Evolutionary conservation across 179 eudicot species (phyloP), one percentile per base, ranked within the genome.

Genomic region (Silene vulgaris): DNA sequence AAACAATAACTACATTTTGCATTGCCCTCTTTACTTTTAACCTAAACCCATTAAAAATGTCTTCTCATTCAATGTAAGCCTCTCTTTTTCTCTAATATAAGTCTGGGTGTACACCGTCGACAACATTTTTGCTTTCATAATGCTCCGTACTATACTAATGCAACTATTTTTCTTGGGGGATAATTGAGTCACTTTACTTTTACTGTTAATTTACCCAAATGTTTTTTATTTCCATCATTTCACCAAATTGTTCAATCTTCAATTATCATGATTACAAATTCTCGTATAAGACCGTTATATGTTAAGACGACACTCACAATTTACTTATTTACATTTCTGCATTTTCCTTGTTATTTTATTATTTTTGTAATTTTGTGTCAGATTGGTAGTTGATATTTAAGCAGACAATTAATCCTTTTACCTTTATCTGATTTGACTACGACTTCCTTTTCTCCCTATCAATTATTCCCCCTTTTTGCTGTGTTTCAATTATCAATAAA

Each of bases 321-420:
- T 23, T 1, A 23, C 26, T 23, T 23, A 23, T 23, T 23, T 23
- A 23, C 26, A 23, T 56, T 56, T 56, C 5, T 60, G 65, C 32
- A 23, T 62, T 9, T 26, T 12, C 12, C 32, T 30, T 30, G 32
- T 30, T 3, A 30, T 30, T 3, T 2, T 30, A 30, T 0, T 1
- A 23, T 23, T 23, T 30, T 30, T 30, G 1, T 26, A 71, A 1
- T 21, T 6, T 21, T 71, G 11, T 57, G 37, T 76, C 45, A 57
- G 76, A 65, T 70, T 77, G 77, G 57, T 50, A 12, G 67, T 77
- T 80, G 83, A 73, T 73, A 56, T 71, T 80, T 67, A 71, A 65
- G 63, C 64, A 80, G 61, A 80, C 73, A 76, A 73, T 61, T 59
- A 45, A 35, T 26, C 62, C 79, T 76, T 76, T 72, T 50, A 13